These are phyloP conservation scores for Tylopilus sp. DNA, from an alignment of 768 basidiomycete species.

Conservation along the genomic window DNA sequence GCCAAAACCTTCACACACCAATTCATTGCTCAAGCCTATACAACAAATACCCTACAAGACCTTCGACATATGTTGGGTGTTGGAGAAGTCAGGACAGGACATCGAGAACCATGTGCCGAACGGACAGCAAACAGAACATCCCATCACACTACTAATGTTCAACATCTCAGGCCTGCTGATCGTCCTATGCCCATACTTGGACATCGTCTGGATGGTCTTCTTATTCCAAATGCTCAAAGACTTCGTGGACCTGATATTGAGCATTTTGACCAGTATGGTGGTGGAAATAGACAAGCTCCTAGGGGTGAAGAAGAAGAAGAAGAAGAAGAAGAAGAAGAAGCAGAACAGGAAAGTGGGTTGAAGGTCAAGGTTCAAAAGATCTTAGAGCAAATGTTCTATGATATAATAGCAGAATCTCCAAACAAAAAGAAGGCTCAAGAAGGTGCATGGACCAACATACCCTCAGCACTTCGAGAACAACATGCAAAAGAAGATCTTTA, in stretches of 20 bases:
- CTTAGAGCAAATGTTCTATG: too few species aligned
- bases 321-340: too few species aligned
- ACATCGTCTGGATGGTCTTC: too few species aligned
- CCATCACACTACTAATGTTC: background rate
- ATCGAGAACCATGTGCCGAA: background rate
- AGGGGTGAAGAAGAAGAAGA: too few species aligned
- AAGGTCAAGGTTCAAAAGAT: too few species aligned
- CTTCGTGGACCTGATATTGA: conserved; percentile 7
- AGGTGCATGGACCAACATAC: too few species aligned
- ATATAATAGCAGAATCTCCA: too few species aligned
- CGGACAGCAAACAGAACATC: background rate
- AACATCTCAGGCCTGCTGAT: background rate
- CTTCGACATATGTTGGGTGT: background rate
- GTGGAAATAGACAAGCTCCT: background rate
- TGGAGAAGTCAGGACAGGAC: background rate
- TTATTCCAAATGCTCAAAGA: too few species aligned
- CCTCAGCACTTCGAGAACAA: too few species aligned
- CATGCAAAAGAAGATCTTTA: too few species aligned
- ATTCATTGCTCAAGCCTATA: background rate
- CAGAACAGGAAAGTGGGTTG: too few species aligned
- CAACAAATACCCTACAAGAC: background rate
- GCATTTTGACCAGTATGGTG: background rate
- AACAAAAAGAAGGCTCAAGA: too few species aligned
- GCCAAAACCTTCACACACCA: background rate
- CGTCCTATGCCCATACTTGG: background rate